Conservation (phyloP, 805 yeast genomes). For the Candida vaughaniae region DNA sequence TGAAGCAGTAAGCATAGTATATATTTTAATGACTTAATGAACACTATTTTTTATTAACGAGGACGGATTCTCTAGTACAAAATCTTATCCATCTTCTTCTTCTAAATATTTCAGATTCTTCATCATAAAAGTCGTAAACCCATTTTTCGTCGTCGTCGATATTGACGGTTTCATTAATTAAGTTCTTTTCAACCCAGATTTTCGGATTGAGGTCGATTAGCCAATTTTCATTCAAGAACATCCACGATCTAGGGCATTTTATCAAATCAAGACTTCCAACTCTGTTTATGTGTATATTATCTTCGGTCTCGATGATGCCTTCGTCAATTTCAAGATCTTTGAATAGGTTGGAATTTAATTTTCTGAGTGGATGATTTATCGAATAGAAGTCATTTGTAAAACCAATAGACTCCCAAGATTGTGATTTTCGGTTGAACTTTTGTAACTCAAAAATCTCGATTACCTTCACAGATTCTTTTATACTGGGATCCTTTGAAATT, state of each 20-base stretch:
- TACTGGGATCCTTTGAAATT: conserved; percentile 12
- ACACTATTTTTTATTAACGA: not conserved
- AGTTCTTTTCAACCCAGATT: conserved; percentile 58
- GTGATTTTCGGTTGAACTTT: conserved; percentile 43
- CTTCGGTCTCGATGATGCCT: conserved; percentile 17
- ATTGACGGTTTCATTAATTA: conserved; percentile 50
- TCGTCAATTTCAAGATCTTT: conserved; percentile 16
- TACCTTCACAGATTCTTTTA: conserved; percentile 29
- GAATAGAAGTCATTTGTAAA: conserved; percentile 56
- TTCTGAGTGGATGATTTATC: conserved; percentile 35
- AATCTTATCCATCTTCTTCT: conserved; percentile 67
- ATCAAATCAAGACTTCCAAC: conserved; percentile 28
- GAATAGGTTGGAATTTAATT: conserved; percentile 13
- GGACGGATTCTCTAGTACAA: conserved; percentile 5
- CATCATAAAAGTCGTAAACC: conserved; percentile 65
- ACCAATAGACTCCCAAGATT: conserved; percentile 65
- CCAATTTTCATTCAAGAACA: conserved; percentile 48
- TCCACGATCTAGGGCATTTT: conserved; percentile 54
- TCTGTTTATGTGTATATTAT: conserved; percentile 12
- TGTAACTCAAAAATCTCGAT: conserved; percentile 74
- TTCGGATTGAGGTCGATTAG: conserved; percentile 60
- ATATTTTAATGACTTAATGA: not conserved
- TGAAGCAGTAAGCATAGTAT: conserved; percentile 24
- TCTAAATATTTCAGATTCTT: conserved; percentile 41
- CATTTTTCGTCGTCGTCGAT: conserved; percentile 78